Percentiles rank a stretch among this genome's conserved stretches.
Conservation (phyloP, 2,329 filamentous ascomycete species). For the Epichloe brachyelytri region DNA sequence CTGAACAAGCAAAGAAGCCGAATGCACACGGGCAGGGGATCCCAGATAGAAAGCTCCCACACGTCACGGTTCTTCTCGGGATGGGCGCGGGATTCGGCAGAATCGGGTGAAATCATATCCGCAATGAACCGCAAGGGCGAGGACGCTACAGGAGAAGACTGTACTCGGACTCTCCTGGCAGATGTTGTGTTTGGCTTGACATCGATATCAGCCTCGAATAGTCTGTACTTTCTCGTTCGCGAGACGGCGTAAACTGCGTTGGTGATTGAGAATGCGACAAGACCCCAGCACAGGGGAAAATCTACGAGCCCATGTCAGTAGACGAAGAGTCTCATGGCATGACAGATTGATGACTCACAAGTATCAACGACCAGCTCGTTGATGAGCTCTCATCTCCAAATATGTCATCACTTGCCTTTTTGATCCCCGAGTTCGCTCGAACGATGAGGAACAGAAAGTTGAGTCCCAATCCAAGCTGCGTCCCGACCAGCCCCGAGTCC, state of each 20-base stretch:
- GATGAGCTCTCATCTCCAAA: constrained; percentile 58
- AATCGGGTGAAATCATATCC: constrained; percentile 51
- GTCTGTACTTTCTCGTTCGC: constrained; percentile 72
- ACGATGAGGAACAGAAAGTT: constrained; percentile 76
- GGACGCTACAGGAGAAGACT: constrained; percentile 64
- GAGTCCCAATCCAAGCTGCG: constrained; percentile 59
- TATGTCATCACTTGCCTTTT: constrained; percentile 58
- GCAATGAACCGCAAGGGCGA: constrained; percentile 69
- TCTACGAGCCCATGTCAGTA: constrained; percentile 27
- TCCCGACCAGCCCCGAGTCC: constrained; percentile 69
- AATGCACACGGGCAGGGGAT: constrained; percentile 73
- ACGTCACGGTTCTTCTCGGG: constrained; percentile 75
- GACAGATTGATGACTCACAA: constrained; percentile 27
- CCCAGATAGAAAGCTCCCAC: constrained; percentile 91
- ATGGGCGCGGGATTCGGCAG: constrained; percentile 72
- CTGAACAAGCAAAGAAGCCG: constrained; percentile 84
- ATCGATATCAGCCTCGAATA: constrained; percentile 82
- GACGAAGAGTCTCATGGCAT: too few species aligned
- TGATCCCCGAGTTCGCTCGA: constrained; percentile 56
- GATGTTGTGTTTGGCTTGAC: constrained; percentile 65
- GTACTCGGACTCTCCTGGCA: constrained; percentile 75
- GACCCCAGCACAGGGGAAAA: constrained; percentile 55
- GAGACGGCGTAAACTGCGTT: constrained; percentile 77
- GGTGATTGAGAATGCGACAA: constrained; percentile 51
- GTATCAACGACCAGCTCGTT: constrained; percentile 50